Conservation (phyloP, 2,329 filamentous ascomycete genomes). For the Fusarium sp. region DNA sequence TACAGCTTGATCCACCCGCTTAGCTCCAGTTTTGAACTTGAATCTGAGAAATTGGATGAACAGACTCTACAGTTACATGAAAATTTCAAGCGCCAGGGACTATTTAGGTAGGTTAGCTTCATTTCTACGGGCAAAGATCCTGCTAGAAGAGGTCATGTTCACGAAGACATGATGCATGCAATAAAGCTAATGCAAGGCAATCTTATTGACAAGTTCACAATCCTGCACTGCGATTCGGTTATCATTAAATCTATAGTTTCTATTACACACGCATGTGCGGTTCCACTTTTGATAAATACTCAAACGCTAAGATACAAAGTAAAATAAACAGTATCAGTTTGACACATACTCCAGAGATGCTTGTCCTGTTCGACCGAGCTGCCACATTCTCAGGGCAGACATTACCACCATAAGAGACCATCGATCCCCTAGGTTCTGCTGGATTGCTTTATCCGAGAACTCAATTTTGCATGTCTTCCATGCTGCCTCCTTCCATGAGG, state of each 20-base stretch:
- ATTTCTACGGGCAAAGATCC: not conserved
- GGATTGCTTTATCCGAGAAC: slow-evolving; percentile 24
- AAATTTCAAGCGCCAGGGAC: not conserved
- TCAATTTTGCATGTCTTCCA: slow-evolving; percentile 40
- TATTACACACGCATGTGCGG: not conserved
- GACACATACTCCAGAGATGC: slow-evolving; percentile 37
- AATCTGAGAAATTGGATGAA: not conserved
- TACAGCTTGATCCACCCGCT: too few relatives aligned
- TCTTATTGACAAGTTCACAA: not conserved
- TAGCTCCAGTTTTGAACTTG: not conserved
- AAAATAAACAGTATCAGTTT: slow-evolving; percentile 14
- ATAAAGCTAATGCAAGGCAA: not conserved
- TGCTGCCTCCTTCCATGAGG: slow-evolving; percentile 37
- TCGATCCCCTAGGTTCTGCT: slow-evolving; percentile 25
- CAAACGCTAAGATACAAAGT: slow-evolving; percentile 7
- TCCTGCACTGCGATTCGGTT: not conserved
- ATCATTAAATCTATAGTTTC: slow-evolving; percentile 9
- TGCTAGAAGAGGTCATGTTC: not conserved
- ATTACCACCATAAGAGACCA: slow-evolving; percentile 38
- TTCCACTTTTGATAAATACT: slow-evolving; percentile 4
- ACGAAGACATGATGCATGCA: not conserved
- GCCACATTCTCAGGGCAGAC: slow-evolving; percentile 39
- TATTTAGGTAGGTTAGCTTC: not conserved
- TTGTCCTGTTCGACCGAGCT: slow-evolving; percentile 37
- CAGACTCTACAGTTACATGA: not conserved